phyloP scores from a whole-genome alignment of 1,139 yeast species.

The Pneumocystis jirovecii region DNA sequence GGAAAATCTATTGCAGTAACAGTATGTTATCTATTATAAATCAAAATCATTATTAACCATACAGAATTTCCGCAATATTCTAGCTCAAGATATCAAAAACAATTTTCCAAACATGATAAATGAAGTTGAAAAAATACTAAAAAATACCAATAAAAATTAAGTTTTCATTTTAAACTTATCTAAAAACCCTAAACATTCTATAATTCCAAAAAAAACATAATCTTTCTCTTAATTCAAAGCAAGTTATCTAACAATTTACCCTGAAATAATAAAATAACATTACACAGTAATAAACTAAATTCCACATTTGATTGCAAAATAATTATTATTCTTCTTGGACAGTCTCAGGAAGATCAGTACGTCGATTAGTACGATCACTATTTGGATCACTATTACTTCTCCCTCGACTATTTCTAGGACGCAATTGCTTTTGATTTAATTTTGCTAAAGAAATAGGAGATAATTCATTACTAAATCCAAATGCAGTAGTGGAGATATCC shows the following conservation, averaged over 20 bases:
- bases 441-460: neutral
- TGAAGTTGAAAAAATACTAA: constrained; percentile 35
- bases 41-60: neutral
- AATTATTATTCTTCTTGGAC: neutral
- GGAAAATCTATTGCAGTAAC: constrained; percentile 43
- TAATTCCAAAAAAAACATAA: neutral
- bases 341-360: neutral
- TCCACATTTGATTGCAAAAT: neutral
- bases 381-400: neutral
- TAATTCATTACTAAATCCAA: neutral
- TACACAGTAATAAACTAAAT: neutral
- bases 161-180: neutral
- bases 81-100: constrained; percentile 51
- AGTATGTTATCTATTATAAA: neutral
- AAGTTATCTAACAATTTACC: neutral
- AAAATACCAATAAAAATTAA: neutral
- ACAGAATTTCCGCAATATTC: constrained; percentile 35
- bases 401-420: neutral
- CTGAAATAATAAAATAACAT: neutral
- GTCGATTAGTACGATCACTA: neutral
- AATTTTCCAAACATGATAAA: constrained; percentile 63
- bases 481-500: neutral
- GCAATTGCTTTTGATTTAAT: neutral
- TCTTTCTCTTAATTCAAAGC: neutral
- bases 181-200: neutral